Conservation (phyloP, 2,329 filamentous ascomycete genomes). For the Aspergillus neoniger region DNA sequence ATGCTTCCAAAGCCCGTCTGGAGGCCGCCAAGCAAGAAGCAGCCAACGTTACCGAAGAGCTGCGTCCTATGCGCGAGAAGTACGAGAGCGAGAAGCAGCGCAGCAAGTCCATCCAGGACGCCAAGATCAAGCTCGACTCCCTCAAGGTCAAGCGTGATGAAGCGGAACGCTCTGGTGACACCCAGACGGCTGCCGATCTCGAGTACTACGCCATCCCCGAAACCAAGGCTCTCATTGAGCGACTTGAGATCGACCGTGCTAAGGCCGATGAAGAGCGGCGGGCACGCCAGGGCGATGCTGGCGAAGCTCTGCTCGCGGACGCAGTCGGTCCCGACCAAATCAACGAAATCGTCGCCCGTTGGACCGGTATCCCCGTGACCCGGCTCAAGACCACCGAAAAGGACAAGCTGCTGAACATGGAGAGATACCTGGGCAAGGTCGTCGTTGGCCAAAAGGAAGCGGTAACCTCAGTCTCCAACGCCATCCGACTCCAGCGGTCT, state of each 20-base stretch:
- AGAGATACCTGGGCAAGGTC: slow-evolving; percentile 76
- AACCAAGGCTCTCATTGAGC: slow-evolving; percentile 75
- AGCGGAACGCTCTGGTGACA: slow-evolving; percentile 82
- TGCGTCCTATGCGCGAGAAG: slow-evolving; percentile 88
- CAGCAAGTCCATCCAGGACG: slow-evolving; percentile 87
- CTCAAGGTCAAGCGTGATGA: slow-evolving; percentile 91
- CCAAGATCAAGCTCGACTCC: slow-evolving; percentile 90
- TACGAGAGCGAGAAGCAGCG: slow-evolving; percentile 92
- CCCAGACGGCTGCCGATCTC: slow-evolving; percentile 85
- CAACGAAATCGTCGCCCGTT: slow-evolving; percentile 95
- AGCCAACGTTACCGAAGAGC: slow-evolving; percentile 89
- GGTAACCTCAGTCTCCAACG: slow-evolving; percentile 88
- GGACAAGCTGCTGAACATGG: slow-evolving; percentile 98
- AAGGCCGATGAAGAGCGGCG: slow-evolving; percentile 70
- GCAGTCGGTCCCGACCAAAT: slow-evolving; percentile 96
- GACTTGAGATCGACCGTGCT: slow-evolving; percentile 77
- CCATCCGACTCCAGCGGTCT: slow-evolving; percentile 91
- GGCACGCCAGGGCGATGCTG: slow-evolving; percentile 59
- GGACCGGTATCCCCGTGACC: slow-evolving; percentile 98
- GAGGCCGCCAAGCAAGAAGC: slow-evolving; percentile 84
- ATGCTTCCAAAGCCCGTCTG: slow-evolving; percentile 82
- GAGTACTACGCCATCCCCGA: slow-evolving; percentile 98
- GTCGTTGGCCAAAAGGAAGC: slow-evolving; percentile 95
- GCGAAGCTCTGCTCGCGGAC: slow-evolving; percentile 79
- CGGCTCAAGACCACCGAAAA: slow-evolving; percentile 93